Base-by-base conservation (phyloP, 768 basidiomycete genomes). In the Termitomyces bulborhizus region DNA sequence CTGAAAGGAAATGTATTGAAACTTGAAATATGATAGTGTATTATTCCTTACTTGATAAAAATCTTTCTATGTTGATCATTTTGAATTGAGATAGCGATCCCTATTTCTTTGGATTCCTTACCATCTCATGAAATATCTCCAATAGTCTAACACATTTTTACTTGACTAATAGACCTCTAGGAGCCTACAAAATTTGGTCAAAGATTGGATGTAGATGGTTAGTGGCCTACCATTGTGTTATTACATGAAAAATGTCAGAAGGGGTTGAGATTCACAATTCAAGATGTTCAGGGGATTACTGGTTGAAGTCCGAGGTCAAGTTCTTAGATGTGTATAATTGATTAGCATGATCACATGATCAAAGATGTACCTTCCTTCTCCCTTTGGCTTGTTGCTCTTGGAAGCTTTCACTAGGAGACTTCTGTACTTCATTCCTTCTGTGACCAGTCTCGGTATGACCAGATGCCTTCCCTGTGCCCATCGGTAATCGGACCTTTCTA, bases 51-150 rank as follows among this genome's bases (percentile, higher is more conserved):
- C 86, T 71, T 88, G 86, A 65, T 78, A 95, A 64, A 93, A 94
- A 65, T 92, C 90, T 68, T 85, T 89, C 91, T 93, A 18, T 40
- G 26, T 11, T 50, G 37, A 3, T 40, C 6, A 40, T n/a, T 16
- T 39, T 26, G 6, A 18, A n/a, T 18, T 2, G 3, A 8, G 21
- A 12, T 46, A 21, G n/a, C 34, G 47, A 13, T 21, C 13, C 51
- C 4, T 39, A 15, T 39, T 8, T 39, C n/a, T 29, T 27, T n/a
- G n/a, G n/a, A n/a, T n/a, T 29, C 55, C 68, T 51, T 63, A 92
- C 93, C 15, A 86, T 86, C 69, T 98, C 94, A 63, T 94, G 93
- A 64, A 98, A 96, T 60, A 98, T 91, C 71, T 95, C 94, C 18
- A 96, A 70, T 53, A 98, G 69, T 67, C 89, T 93, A 56, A 85